phyloP scores from a whole-genome alignment of 176 grass and related monocot species.

The Aegilops speltoides region DNA sequence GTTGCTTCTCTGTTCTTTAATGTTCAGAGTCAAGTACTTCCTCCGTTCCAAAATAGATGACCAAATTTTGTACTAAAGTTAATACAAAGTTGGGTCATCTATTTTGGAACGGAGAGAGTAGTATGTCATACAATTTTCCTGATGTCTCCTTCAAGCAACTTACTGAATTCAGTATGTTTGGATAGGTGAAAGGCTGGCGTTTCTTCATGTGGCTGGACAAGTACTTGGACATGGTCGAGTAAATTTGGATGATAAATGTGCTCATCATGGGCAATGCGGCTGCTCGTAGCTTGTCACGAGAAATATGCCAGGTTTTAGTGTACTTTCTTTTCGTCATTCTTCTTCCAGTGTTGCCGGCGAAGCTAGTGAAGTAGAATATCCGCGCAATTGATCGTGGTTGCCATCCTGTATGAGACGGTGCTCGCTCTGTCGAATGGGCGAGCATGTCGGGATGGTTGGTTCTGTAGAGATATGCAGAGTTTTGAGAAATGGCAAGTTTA shows the following conservation, averaged over 20 bases:
- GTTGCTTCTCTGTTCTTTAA: too few relatives aligned
- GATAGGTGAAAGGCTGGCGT: background rate
- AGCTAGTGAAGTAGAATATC: background rate
- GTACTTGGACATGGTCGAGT: background rate
- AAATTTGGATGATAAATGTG: background rate
- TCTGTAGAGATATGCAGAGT: too few relatives aligned
- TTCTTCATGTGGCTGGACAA: background rate
- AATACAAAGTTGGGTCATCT: too few relatives aligned
- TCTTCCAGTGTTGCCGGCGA: background rate
- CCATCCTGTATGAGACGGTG: background rate
- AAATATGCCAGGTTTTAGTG: background rate
- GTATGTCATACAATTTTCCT: too few relatives aligned
- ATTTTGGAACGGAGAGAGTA: too few relatives aligned
- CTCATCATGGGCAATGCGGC: background rate
- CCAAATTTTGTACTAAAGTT: too few relatives aligned
- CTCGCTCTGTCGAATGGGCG: background rate
- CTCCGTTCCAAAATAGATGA: too few relatives aligned
- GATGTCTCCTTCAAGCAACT: too few relatives aligned
- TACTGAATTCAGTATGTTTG: too few relatives aligned
- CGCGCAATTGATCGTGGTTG: background rate
- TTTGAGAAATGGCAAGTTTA: too few relatives aligned
- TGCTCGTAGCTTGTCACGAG: background rate
- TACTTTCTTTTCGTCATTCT: background rate
- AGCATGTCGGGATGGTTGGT: too few relatives aligned
- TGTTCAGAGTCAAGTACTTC: too few relatives aligned